Percentiles rank a stretch among this genome's conserved stretches.
Evolutionary conservation across 345 rosid species (phyloP).

Genomic region (Citrus inodora): DNA sequence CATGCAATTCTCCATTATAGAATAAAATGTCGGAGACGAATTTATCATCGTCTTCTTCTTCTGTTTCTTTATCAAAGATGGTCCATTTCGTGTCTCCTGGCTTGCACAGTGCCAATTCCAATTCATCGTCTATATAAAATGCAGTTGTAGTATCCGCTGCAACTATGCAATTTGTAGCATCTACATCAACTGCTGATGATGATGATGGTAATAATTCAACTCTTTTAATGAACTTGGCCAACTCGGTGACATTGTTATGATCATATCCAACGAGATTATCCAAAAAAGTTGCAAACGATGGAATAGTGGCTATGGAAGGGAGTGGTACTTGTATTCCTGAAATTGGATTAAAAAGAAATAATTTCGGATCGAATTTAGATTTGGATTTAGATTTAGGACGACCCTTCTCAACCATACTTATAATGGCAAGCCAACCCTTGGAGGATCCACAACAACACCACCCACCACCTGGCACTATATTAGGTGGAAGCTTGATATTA

Average conservation of each 20-base stretch:
- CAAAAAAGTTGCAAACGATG: background rate
- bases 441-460: background rate
- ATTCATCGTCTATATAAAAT: too few species aligned
- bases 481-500: background rate
- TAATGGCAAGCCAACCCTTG: background rate
- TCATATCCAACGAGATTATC: too few species aligned
- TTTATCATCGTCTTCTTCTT: background rate
- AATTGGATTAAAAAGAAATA: background rate
- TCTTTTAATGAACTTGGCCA: too few species aligned
- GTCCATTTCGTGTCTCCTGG: background rate
- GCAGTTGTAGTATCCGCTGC: too few species aligned
- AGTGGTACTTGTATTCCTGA: background rate
- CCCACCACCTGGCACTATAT: background rate
- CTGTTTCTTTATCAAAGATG: background rate
- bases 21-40: background rate
- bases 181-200: too few species aligned
- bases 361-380: too few species aligned
- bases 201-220: background rate
- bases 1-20: background rate
- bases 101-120: background rate
- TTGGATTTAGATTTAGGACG: background rate
- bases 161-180: background rate
- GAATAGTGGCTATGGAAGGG: background rate
- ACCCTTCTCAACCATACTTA: background rate
- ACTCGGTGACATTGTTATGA: too few species aligned